A percentile compares a stretch with the other conserved stretches of the same genome.
Conservation (phyloP, 306 rosid species). For the Begonia masoniana region DNA sequence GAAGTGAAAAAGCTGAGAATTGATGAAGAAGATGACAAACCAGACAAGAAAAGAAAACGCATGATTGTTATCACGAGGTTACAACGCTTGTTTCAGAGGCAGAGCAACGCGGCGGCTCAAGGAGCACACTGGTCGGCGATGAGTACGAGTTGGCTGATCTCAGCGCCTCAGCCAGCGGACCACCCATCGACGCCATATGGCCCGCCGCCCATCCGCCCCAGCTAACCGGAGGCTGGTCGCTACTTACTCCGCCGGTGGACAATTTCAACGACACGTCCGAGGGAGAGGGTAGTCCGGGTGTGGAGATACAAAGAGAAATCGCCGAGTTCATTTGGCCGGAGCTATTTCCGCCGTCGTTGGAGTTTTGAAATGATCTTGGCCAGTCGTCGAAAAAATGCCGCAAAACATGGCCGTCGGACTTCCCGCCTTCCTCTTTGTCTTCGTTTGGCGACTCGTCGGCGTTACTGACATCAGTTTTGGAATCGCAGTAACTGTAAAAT, state of each 20-base stretch:
- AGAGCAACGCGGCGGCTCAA: conserved; percentile 49
- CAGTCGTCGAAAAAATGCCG: conserved; percentile 92
- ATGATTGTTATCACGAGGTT: conserved; percentile 20
- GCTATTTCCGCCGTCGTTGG: conserved; percentile 25
- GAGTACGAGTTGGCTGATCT: conserved; percentile 62
- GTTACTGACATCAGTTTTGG: conserved; percentile 27
- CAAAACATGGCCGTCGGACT: conserved; percentile 55
- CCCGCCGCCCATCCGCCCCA: conserved; percentile 64
- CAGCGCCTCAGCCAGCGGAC: conserved; percentile 91
- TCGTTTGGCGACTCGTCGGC: conserved; percentile 23
- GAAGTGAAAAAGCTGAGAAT: too few relatives aligned
- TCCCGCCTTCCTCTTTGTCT: conserved; percentile 24
- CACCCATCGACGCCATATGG: conserved; percentile 88
- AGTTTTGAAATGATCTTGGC: conserved; percentile 59
- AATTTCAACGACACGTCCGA: conserved; percentile 78
- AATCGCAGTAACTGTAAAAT: conserved; percentile 27
- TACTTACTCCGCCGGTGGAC: conserved; percentile 50
- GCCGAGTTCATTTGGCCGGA: conserved; percentile 28
- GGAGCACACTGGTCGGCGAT: conserved; percentile 78
- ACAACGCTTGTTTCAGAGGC: conserved; percentile 44
- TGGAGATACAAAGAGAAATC: conserved; percentile 63
- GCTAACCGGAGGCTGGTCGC: conserved; percentile 29
- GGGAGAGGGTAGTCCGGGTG: conserved; percentile 33
- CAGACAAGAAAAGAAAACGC: not conserved
- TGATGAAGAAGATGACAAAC: not conserved